Conservation (phyloP, 1,284 basidiomycete species). For the Fomes fomentarius region DNA sequence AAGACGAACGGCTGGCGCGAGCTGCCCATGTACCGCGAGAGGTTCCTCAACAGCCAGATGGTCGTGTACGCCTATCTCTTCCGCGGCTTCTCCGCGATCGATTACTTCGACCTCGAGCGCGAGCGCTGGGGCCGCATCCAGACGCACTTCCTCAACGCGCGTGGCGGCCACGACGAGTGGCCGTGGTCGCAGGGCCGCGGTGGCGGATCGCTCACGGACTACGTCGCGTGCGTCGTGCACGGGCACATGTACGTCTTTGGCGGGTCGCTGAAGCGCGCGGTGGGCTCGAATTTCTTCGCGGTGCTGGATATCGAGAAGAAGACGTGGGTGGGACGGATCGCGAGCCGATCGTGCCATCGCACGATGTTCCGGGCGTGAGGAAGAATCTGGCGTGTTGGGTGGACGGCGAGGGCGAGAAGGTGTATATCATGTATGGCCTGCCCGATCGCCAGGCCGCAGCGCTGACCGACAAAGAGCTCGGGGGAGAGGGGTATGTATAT, state of each 20-base stretch:
- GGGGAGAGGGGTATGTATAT: conserved; percentile 31
- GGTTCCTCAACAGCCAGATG: conserved; percentile 31
- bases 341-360: conserved; percentile 10
- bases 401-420: conserved; percentile 27
- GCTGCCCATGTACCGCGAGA: conserved; percentile 32
- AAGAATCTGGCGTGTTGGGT: conserved; percentile 38
- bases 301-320: conserved; percentile 28
- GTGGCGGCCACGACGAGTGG: conserved; percentile 29
- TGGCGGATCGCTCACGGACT: conserved; percentile 25
- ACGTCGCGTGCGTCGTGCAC: conserved; percentile 31
- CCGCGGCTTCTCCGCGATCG: conserved; percentile 29
- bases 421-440: conserved; percentile 43
- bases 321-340: conserved; percentile 22
- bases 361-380: conserved; percentile 33
- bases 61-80: conserved; percentile 37
- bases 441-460: conserved; percentile 36
- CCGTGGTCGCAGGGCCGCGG: too few relatives aligned
- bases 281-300: conserved; percentile 30
- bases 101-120: conserved; percentile 38
- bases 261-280: conserved; percentile 19
- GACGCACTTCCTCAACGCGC: conserved; percentile 30
- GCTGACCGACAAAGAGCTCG: conserved; percentile 30
- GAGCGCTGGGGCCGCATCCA: conserved; percentile 34
- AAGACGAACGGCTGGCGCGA: conserved; percentile 35
- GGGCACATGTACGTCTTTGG: conserved; percentile 34